phyloP scores from a whole-genome alignment of 352 stramenopile species.

The Bremia lactucae region DNA sequence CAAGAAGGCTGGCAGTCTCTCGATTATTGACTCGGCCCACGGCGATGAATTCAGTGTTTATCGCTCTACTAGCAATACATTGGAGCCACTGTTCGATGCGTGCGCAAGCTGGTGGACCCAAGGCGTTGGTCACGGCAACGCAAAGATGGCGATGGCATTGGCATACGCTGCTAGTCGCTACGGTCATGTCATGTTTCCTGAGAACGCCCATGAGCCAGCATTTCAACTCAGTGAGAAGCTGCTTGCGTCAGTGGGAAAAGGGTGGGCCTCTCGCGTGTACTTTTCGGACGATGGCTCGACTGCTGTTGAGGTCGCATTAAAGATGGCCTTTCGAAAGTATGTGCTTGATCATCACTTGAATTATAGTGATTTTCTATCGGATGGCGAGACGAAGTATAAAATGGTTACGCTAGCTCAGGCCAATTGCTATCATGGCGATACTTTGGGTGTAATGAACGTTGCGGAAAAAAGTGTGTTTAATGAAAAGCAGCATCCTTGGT shows the following conservation, averaged over 20 bases:
- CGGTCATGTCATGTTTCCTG: slow-evolving; percentile 89
- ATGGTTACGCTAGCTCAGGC: slow-evolving; percentile 75
- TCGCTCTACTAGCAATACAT: slow-evolving; percentile 31
- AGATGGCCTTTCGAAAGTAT: slow-evolving; percentile 88
- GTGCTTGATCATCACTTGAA: slow-evolving; percentile 54
- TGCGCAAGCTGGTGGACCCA: slow-evolving; percentile 91
- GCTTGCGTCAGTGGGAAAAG: slow-evolving; percentile 62
- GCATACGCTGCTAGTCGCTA: slow-evolving; percentile 86
- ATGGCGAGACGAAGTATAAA: slow-evolving; percentile 27
- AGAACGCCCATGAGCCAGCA: slow-evolving; percentile 83
- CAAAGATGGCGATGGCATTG: slow-evolving; percentile 78
- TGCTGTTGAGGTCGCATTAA: slow-evolving; percentile 84
- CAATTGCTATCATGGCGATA: slow-evolving; percentile 90
- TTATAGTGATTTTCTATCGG: slow-evolving; percentile 34
- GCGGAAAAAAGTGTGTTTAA: slow-evolving; percentile 88
- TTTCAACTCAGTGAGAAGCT: slow-evolving; percentile 70
- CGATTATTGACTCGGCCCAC: slow-evolving; percentile 84
- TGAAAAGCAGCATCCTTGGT: slow-evolving; percentile 88
- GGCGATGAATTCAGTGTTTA: slow-evolving; percentile 78
- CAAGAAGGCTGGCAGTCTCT: slow-evolving; percentile 69
- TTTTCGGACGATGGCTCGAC: slow-evolving; percentile 89
- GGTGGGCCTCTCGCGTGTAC: slow-evolving; percentile 83
- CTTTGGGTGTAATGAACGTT: slow-evolving; percentile 86
- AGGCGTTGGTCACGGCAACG: slow-evolving; percentile 83
- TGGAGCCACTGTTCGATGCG: slow-evolving; percentile 78